Evolutionary conservation across 1,284 basidiomycete genomes (phyloP), one percentile per base, ranked within the genome.

Genomic region (Sporisorium sorghi): DNA sequence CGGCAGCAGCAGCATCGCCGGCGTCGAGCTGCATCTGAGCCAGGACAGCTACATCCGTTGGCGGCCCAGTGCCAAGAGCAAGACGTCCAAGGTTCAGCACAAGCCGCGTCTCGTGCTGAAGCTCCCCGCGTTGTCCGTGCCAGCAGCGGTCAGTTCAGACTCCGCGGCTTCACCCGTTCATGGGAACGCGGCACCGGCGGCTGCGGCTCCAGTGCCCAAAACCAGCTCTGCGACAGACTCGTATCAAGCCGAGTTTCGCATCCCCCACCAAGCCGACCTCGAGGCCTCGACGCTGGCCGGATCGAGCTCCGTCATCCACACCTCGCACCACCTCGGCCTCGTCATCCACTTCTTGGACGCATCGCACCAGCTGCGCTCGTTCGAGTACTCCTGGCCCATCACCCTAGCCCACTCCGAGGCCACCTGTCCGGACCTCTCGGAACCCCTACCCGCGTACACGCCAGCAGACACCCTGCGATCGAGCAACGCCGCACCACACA

Each of bases 241-340:
- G 7, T 37, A 37, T 9, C 39, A 55, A 55, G 14, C 24, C 9
- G n/a, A 28, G 2, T 23, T 55, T 23, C 17, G 26, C n/a, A 47
- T 55, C 23, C 51, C 51, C 8, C 12, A n/a, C 5, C 39, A 21
- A 23, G 12, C 39, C 15, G 54, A 44, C 3, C 3, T 57, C 6
- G 54, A 63, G 11, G 42, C 61, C 6, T 40, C 61, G 14, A 51
- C 59, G 1, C 32, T 57, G 11, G 7, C 19, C 3, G 42, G 35
- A 14, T 52, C 49, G 5, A 32, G 21, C 21, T 28, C 49, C 5
- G 23, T 24, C 12, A 47, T 58, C 14, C 37, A 43, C 17, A 23
- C 58, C 21, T 66, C 57, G 7, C 63, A 66, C 49, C 56, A 48
- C 12, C 51, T 66, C n/a, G 19, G 42, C n/a, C 19, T 66, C 17